Evolutionary conservation across 306 rosid genomes (phyloP).

Genomic region (Canavalia ensiformis): DNA sequence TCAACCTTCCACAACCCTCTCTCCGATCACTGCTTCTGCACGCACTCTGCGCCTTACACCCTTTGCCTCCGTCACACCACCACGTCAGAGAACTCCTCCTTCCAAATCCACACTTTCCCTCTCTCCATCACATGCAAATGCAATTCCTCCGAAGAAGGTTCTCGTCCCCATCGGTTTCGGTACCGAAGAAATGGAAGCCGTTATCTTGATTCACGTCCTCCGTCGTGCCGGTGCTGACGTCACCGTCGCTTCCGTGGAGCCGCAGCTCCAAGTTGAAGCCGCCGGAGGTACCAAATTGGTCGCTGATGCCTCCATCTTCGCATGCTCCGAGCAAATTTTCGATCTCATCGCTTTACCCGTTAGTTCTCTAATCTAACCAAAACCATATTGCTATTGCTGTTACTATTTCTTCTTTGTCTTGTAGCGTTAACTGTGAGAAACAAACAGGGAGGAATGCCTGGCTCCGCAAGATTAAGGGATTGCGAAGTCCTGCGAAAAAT

Average conservation of each 20-base stretch:
- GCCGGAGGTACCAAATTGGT: constrained; percentile 79
- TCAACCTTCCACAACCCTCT: constrained; percentile 46
- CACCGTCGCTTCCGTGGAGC: constrained; percentile 93
- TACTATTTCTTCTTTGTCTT: not conserved
- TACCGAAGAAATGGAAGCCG: constrained; percentile 98
- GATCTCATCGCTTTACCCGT: constrained; percentile 97
- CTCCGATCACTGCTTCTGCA: constrained; percentile 42
- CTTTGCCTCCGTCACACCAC: constrained; percentile 48
- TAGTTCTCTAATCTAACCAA: constrained; percentile 43
- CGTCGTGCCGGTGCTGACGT: constrained; percentile 97
- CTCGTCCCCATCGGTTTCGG: constrained; percentile 91
- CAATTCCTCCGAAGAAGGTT: constrained; percentile 72
- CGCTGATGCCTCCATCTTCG: constrained; percentile 74
- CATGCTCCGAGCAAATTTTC: constrained; percentile 72
- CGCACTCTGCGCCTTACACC: constrained; percentile 41
- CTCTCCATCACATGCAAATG: constrained; percentile 29
- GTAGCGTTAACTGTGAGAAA: not conserved
- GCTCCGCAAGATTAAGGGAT: constrained; percentile 89
- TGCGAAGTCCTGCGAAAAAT: constrained; percentile 69
- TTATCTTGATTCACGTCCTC: constrained; percentile 78
- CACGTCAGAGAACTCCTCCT: constrained; percentile 47
- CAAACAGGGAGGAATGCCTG: constrained; percentile 98
- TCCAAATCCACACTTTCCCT: constrained; percentile 55
- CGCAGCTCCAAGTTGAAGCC: constrained; percentile 79
- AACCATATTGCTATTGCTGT: not conserved